Evolutionary conservation across 495 filamentous ascomycete species (phyloP).

Genomic region (Lophiostoma macrostomum): DNA sequence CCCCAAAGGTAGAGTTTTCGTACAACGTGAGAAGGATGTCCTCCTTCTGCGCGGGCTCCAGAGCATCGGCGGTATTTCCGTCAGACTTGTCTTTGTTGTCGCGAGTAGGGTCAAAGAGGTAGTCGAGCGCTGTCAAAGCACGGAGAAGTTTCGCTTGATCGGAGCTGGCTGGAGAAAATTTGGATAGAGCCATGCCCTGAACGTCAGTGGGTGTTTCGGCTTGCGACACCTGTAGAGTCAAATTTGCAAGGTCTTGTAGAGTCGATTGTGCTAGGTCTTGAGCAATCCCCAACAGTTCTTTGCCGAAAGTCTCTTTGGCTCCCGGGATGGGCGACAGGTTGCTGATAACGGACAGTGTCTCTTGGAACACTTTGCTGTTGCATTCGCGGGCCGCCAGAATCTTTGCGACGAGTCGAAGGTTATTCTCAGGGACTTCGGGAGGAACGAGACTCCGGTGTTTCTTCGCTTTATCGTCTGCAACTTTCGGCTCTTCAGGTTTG

Average conservation of each 20-base stretch:
- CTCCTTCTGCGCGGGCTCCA: conserved; percentile 55
- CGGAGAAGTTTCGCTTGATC: conserved; percentile 94
- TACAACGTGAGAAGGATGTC: conserved; percentile 85
- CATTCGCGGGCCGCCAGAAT: conserved; percentile 95
- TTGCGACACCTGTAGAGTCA: conserved; percentile 82
- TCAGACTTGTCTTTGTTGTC: conserved; percentile 52
- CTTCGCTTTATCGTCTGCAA: conserved; percentile 49
- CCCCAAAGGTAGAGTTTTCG: conserved; percentile 82
- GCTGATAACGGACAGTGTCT: conserved; percentile 95
- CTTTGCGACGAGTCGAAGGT: conserved; percentile 88
- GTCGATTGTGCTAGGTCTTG: conserved; percentile 80
- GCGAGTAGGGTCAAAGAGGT: conserved; percentile 67
- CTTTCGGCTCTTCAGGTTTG: conserved; percentile 36
- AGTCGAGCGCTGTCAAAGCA: conserved; percentile 91
- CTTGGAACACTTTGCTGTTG: conserved; percentile 92
- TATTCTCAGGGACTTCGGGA: conserved; percentile 83
- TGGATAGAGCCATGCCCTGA: conserved; percentile 87
- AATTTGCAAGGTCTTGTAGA: conserved; percentile 74
- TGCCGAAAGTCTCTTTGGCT: conserved; percentile 84
- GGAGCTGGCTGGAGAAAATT: conserved; percentile 92
- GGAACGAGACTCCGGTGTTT: conserved; percentile 72
- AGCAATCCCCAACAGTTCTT: conserved; percentile 83
- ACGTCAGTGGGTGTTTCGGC: conserved; percentile 89
- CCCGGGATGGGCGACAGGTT: conserved; percentile 91
- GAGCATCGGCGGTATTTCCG: conserved; percentile 10